Base-by-base conservation (phyloP, 257 asterid genomes). In the Ophiorrhiza pumila region DNA sequence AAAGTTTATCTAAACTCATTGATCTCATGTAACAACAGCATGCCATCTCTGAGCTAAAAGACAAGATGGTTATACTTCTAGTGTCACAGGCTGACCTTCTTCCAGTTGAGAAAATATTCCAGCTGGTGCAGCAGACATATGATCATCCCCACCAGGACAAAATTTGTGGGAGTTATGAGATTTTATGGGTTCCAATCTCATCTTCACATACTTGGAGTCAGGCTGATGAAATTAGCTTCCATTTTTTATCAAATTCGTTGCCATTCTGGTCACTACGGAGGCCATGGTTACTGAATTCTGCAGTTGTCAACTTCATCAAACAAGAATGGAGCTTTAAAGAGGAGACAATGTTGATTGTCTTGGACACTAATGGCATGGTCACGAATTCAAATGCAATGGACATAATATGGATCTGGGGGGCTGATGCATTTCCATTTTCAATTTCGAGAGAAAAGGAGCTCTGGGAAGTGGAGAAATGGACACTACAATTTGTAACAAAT, bases 371-470 rank as follows among this genome's bases (percentile, higher is more conserved):
- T 20, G 90, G 96, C 50, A 53, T 35, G 65, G 77, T 91, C 23
- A 59, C 89, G 14, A 90, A 90, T 78, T 35, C 62, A 12, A 82
- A 90, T 78, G 91, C 97, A 12, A 67, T 84, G 77, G 93, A 91
- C 72, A 85, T 89, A 93, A 78, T 88, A 47, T 89, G 87, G 91
- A 77, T 90, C 0, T 90, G 95, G 95, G 96, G 95, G 12, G 72
- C 84, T 49, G 82, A 83, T 66, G 91, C 97, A 42, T 86, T 82
- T 76, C 97, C 96, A 45, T 91, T 87, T 80, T 86, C 97, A 32
- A 42, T 29, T 63, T 74, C 85, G 71, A 86, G 87, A 74, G 96
- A 88, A 74, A 73, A 46, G 39, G 87, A 85, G 78, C 85, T 89
- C 11, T 86, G 91, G 92, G 85, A 81, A 75, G 55, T 77, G 42